phyloP scores from a whole-genome alignment of 805 yeast species.

The Ogataea haglerorum region DNA sequence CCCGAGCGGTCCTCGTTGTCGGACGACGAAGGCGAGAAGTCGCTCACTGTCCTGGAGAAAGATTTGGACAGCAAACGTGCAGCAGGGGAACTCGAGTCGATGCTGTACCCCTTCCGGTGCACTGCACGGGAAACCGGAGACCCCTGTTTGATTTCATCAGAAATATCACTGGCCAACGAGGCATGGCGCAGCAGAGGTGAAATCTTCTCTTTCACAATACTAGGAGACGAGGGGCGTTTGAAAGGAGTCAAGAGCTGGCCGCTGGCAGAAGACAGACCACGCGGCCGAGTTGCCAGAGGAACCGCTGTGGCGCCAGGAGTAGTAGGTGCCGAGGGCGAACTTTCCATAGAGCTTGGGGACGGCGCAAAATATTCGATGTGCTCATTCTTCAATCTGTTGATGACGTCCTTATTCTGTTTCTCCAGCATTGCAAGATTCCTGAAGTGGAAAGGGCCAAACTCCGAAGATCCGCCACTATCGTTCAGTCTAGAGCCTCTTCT shows the following conservation, averaged over 20 bases:
- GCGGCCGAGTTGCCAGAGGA: constrained; percentile 12
- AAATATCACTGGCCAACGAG: constrained; percentile 32
- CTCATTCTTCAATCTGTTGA: constrained; percentile 80
- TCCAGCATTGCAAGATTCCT: constrained; percentile 87
- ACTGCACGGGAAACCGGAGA: constrained; percentile 17
- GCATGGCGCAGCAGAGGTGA: constrained; percentile 33
- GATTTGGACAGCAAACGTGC: constrained; percentile 25
- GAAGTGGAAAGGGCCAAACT: constrained; percentile 91
- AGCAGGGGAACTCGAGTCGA: constrained; percentile 24
- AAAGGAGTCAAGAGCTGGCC: constrained; percentile 24
- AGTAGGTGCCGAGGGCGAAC: constrained; percentile 22
- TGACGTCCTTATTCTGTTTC: constrained; percentile 89
- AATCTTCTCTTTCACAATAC: constrained; percentile 17
- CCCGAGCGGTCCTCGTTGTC: constrained; percentile 65
- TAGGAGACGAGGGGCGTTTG: constrained; percentile 34
- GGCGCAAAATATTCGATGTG: constrained; percentile 57
- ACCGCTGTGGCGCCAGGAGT: constrained; percentile 22
- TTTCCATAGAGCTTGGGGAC: constrained; percentile 48
- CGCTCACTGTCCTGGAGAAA: constrained; percentile 22
- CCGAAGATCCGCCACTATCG: constrained; percentile 59
- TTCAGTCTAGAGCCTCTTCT: constrained; percentile 64
- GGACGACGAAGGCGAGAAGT: constrained; percentile 56
- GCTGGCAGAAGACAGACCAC: constrained; percentile 19
- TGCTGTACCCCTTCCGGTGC: constrained; percentile 7
- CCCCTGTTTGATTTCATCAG: constrained; percentile 26